phyloP scores from a whole-genome alignment of 129 eudicot species.

The Saussurea involucrata region DNA sequence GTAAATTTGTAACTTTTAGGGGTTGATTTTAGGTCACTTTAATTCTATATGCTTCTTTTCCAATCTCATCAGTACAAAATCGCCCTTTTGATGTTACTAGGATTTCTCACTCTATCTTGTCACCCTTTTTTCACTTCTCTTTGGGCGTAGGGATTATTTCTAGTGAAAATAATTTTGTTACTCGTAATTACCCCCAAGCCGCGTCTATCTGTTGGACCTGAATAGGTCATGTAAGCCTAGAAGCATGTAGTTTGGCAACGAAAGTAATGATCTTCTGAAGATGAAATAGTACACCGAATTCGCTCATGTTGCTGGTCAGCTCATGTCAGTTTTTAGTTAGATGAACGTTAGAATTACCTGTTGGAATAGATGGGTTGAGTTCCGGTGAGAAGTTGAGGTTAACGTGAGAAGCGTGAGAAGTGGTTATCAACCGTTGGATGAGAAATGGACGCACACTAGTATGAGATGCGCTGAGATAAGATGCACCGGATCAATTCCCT shows the following conservation, averaged over 20 bases:
- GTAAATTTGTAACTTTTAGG: not conserved
- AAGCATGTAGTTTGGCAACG: not conserved
- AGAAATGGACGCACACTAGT: no score
- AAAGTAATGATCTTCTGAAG: not conserved
- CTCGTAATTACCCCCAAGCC: not conserved
- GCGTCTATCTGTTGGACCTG: not conserved
- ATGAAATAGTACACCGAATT: not conserved
- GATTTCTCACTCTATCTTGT: slow-evolving; percentile 7
- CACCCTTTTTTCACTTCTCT: not conserved
- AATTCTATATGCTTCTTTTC: not conserved
- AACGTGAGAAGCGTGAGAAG: no score
- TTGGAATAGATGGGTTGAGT: not conserved
- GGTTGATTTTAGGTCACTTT: not conserved
- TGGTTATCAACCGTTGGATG: no score
- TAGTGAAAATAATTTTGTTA: not conserved
- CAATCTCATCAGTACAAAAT: not conserved
- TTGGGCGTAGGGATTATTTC: not conserved
- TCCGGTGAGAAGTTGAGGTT: no score
- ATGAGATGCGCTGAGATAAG: no score
- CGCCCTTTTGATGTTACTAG: not conserved
- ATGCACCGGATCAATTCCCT: no score
- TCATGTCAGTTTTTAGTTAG: not conserved
- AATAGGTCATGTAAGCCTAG: not conserved
- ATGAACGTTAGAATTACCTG: not conserved
- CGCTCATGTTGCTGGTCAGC: not conserved